Conservation (phyloP, 2,329 filamentous ascomycete genomes). For the Pseudopithomyces maydicus region DNA sequence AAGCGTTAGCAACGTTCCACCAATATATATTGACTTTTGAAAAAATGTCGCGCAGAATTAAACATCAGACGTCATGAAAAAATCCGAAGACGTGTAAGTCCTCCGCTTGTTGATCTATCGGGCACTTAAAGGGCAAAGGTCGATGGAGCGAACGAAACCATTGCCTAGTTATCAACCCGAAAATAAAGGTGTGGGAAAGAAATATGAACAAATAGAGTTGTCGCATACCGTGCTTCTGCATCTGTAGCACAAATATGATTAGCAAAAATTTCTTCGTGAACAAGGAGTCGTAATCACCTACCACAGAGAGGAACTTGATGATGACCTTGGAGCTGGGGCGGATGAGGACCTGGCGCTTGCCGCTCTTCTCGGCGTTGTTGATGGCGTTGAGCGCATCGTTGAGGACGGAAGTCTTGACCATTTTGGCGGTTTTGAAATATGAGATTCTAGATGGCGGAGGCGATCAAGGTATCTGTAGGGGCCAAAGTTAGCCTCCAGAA, state of each 20-base stretch:
- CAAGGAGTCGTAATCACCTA: conserved; percentile 99
- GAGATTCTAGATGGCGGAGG: conserved; percentile 79
- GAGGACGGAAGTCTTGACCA: conserved; percentile 99
- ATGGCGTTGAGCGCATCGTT: conserved; percentile 98
- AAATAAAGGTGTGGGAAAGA: conserved; percentile 37
- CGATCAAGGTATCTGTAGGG: conserved; percentile 65
- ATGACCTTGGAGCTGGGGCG: conserved; percentile 99
- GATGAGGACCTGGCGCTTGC: conserved; percentile 99
- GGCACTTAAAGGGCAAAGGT: conserved; percentile 99
- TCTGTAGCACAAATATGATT: too few relatives aligned
- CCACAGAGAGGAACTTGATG: conserved; percentile 98
- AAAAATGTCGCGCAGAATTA: conserved; percentile 88
- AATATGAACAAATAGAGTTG: conserved; percentile 33
- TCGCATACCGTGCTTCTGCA: conserved; percentile 98
- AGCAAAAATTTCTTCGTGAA: too few relatives aligned
- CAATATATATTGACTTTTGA: neutral
- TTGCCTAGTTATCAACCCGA: conserved; percentile 99
- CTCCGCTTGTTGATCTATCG: conserved; percentile 89
- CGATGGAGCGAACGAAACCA: conserved; percentile 79
- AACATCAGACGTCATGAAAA: conserved; percentile 82
- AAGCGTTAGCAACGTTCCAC: conserved; percentile 55
- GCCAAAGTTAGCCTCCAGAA: conserved; percentile 65
- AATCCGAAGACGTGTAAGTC: conserved; percentile 96
- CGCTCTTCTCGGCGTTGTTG: conserved; percentile 99
- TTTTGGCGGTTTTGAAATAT: conserved; percentile 71